A percentile compares a stretch with the other conserved stretches of the same genome.
Evolutionary conservation across 352 stramenopile genomes (phyloP).

Genomic region (Phytophthora pluvialis): DNA sequence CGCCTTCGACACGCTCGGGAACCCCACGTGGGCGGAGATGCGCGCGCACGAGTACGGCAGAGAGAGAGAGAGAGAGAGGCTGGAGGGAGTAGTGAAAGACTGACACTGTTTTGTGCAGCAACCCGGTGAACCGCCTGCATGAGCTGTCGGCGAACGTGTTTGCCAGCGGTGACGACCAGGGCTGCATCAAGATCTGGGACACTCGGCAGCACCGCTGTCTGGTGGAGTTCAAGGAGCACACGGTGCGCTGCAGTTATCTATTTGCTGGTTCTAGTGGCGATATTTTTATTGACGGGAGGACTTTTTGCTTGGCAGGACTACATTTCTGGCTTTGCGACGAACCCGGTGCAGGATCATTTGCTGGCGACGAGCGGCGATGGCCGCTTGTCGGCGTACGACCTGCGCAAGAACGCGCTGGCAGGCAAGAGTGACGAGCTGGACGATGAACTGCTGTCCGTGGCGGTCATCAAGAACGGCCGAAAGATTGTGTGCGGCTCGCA

Average conservation of each 20-base stretch:
- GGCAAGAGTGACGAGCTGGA: conserved; percentile 88
- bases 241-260: conserved; percentile 35
- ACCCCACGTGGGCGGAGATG: conserved; percentile 80
- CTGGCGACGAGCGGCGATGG: conserved; percentile 93
- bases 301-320: conserved; percentile 74
- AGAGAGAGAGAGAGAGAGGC: not conserved
- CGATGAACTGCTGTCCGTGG: conserved; percentile 77
- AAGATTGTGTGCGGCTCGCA: conserved; percentile 96
- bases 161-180: conserved; percentile 81
- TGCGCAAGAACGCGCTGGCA: conserved; percentile 83
- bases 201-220: conserved; percentile 86
- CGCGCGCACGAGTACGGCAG: conserved; percentile 72
- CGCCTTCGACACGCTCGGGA: conserved; percentile 80
- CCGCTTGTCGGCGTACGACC: conserved; percentile 91
- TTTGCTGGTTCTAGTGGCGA: not conserved
- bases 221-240: conserved; percentile 93
- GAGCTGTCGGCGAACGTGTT: conserved; percentile 76
- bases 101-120: conserved; percentile 34
- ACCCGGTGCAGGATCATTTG: conserved; percentile 83
- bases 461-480: conserved; percentile 88
- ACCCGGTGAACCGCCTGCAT: conserved; percentile 80
- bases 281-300: not conserved
- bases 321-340: conserved; percentile 92
- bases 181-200: conserved; percentile 90
- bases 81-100: not conserved